phyloP scores from a whole-genome alignment of 2,329 filamentous ascomycete genomes.

The Phialocephala sp. region DNA sequence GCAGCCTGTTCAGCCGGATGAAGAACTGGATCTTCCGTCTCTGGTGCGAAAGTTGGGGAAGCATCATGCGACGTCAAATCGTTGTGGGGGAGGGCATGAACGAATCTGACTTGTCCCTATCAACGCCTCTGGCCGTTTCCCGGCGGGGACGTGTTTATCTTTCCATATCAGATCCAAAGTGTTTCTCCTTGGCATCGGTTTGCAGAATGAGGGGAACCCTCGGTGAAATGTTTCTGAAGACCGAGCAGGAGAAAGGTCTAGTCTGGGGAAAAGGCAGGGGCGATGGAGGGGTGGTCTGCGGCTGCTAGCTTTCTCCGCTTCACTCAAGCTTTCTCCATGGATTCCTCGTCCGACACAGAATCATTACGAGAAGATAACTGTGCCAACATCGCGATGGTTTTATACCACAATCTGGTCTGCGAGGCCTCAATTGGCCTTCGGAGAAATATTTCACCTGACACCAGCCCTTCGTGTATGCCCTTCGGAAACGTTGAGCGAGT shows the following conservation, averaged over 20 bases:
- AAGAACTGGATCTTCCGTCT: conserved; percentile 28
- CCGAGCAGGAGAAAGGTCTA: not conserved
- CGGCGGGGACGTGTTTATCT: conserved; percentile 17
- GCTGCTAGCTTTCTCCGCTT: conserved; percentile 11
- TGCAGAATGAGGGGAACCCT: conserved; percentile 15
- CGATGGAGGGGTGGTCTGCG: conserved; percentile 3
- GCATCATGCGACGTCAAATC: conserved; percentile 31
- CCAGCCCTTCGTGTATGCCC: not conserved
- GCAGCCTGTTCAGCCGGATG: conserved; percentile 33
- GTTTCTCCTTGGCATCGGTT: conserved; percentile 20
- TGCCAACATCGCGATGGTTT: conserved; percentile 1
- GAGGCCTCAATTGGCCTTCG: not conserved
- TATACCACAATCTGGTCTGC: not conserved
- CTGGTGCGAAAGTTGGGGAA: conserved; percentile 12
- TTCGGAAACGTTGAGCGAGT: conserved; percentile 1
- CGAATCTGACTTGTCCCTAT: too few species aligned
- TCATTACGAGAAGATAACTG: not conserved
- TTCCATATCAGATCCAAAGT: conserved; percentile 29
- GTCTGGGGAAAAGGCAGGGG: not conserved
- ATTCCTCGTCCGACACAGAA: conserved; percentile 1
- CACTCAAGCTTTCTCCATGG: conserved; percentile 21
- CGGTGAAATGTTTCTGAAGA: conserved; percentile 15
- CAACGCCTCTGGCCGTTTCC: conserved; percentile 1
- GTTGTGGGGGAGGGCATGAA: conserved; percentile 12
- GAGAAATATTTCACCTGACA: conserved; percentile 8